Conservation (phyloP, 2,329 filamentous ascomycete species). For the Decorospora gaudefroyi region DNA sequence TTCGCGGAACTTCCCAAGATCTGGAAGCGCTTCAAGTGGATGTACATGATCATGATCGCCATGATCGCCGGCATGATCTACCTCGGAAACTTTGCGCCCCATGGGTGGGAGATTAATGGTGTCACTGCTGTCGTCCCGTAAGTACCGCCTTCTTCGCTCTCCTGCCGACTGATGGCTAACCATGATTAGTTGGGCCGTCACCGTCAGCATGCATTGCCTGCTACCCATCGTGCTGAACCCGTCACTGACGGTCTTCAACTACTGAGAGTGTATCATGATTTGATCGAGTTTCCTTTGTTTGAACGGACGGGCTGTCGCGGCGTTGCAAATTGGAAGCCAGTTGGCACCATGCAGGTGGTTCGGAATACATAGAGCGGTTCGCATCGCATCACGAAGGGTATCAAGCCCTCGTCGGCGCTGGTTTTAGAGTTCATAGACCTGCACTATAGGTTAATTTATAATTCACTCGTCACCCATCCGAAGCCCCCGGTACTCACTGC, state of each 20-base stretch:
- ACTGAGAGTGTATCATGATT: slow-evolving; percentile 52
- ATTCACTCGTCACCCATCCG: slow-evolving; percentile 9
- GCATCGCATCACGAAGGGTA: slow-evolving; percentile 7
- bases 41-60: slow-evolving; percentile 67
- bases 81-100: slow-evolving; percentile 69
- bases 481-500: too few species aligned
- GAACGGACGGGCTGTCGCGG: slow-evolving; percentile 1
- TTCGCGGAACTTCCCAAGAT: slow-evolving; percentile 83
- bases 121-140: slow-evolving; percentile 69
- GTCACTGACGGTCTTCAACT: slow-evolving; percentile 75
- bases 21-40: slow-evolving; percentile 71
- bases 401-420: slow-evolving; percentile 5
- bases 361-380: slow-evolving; percentile 8
- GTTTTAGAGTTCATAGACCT: slow-evolving; percentile 4
- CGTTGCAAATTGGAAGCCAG: slow-evolving; percentile 14
- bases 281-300: slow-evolving; percentile 8
- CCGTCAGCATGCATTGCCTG: slow-evolving; percentile 68
- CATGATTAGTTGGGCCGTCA: slow-evolving; percentile 59
- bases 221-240: slow-evolving; percentile 74
- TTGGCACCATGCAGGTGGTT: slow-evolving; percentile 12
- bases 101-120: slow-evolving; percentile 54
- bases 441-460: slow-evolving; percentile 10
- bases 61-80: slow-evolving; percentile 66
- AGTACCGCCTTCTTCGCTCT: slow-evolving; percentile 2
- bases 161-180: slow-evolving; percentile 5